Conservation (phyloP, 306 rosid genomes). For the Sesbania bispinosa region DNA sequence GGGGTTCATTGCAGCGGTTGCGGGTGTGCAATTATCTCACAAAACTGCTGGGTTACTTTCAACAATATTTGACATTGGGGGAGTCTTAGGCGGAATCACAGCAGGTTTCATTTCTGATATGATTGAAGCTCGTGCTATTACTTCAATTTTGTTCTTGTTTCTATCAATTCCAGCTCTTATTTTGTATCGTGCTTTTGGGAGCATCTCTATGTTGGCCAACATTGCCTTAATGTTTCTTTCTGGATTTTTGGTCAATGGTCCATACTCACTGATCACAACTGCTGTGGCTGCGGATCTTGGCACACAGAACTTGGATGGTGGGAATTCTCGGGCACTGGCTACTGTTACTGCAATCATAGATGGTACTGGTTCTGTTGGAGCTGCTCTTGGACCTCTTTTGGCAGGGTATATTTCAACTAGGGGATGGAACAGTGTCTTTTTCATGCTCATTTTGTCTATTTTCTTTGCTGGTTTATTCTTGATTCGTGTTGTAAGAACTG, state of each 20-base stretch:
- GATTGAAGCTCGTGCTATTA: slow-evolving; percentile 84
- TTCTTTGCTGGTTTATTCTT: slow-evolving; percentile 61
- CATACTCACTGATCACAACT: slow-evolving; percentile 81
- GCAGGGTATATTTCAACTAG: slow-evolving; percentile 70
- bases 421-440: slow-evolving; percentile 86
- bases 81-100: slow-evolving; percentile 77
- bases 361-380: slow-evolving; percentile 90
- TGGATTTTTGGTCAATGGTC: slow-evolving; percentile 56
- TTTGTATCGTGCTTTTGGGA: slow-evolving; percentile 67
- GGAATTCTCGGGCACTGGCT: slow-evolving; percentile 67
- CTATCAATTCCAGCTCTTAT: slow-evolving; percentile 80
- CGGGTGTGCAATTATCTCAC: slow-evolving; percentile 70
- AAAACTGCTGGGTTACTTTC: slow-evolving; percentile 89
- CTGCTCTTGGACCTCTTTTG: slow-evolving; percentile 85
- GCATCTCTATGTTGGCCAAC: slow-evolving; percentile 68
- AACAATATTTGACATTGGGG: slow-evolving; percentile 81
- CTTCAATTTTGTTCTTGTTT: slow-evolving; percentile 65
- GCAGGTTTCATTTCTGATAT: slow-evolving; percentile 85
- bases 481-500: slow-evolving; percentile 59
- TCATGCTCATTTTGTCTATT: slow-evolving; percentile 66
- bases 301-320: slow-evolving; percentile 45
- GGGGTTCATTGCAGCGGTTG: slow-evolving; percentile 61
- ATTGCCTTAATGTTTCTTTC: slow-evolving; percentile 67
- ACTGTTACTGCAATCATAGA: slow-evolving; percentile 91
- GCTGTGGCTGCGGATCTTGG: slow-evolving; percentile 97